A percentile compares a stretch with the other conserved stretches of the same genome.
phyloP scores from a whole-genome alignment of 2,329 filamentous ascomycete genomes.

The Rhinocladiella similis region DNA sequence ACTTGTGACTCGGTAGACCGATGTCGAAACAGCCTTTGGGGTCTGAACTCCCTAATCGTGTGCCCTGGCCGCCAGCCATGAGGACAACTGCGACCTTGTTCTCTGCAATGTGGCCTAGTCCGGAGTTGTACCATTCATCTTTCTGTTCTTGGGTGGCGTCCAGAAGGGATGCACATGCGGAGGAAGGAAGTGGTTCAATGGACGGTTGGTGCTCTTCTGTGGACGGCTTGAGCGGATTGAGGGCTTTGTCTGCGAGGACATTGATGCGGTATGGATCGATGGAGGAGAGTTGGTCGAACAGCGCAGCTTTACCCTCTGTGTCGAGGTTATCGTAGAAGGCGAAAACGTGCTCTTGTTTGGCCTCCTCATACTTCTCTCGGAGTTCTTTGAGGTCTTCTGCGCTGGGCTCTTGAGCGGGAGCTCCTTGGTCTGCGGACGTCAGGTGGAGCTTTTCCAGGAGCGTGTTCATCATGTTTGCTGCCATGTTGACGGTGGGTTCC shows the following conservation, averaged over 20 bases:
- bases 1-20: constrained; percentile 87
- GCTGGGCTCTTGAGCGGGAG: constrained; percentile 53
- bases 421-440: constrained; percentile 35
- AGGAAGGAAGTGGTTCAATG: constrained; percentile 85
- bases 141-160: constrained; percentile 80
- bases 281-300: constrained; percentile 77
- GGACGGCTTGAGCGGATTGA: constrained; percentile 70
- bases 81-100: constrained; percentile 82
- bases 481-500: constrained; percentile 35
- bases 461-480: constrained; percentile 47
- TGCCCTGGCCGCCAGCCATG: constrained; percentile 97
- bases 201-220: constrained; percentile 41
- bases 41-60: constrained; percentile 86
- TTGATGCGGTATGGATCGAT: constrained; percentile 89
- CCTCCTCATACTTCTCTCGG: constrained; percentile 70
- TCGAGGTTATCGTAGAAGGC: constrained; percentile 82
- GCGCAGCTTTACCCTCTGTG: constrained; percentile 68
- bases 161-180: constrained; percentile 84
- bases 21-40: constrained; percentile 99
- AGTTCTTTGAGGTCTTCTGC: constrained; percentile 67
- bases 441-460: constrained; percentile 50
- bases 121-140: constrained; percentile 76
- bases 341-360: constrained; percentile 79
- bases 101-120: constrained; percentile 64
- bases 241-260: constrained; percentile 75